phyloP scores from a whole-genome alignment of 495 filamentous ascomycete species.

The Podospora australis region DNA sequence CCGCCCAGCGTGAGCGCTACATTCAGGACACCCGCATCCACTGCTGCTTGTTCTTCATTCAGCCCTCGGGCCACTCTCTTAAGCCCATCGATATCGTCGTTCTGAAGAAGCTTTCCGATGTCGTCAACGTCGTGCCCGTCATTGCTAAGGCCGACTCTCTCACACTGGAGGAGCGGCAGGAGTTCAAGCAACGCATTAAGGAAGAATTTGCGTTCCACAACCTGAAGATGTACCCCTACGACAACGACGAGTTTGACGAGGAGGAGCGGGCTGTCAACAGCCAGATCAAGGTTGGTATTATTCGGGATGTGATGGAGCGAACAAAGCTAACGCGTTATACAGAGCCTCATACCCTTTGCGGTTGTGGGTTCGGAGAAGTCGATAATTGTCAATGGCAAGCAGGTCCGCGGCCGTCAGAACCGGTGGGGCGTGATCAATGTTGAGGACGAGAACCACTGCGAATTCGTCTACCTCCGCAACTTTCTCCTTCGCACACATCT shows the following conservation, averaged over 20 bases:
- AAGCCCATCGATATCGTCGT: slow-evolving; percentile 99
- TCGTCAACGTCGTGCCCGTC: slow-evolving; percentile 97
- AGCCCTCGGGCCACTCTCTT: slow-evolving; percentile 91
- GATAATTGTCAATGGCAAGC: slow-evolving; percentile 94
- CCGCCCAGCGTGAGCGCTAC: slow-evolving; percentile 98
- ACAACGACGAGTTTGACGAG: slow-evolving; percentile 96
- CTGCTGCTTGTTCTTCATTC: slow-evolving; percentile 99
- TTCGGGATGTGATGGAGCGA: background rate
- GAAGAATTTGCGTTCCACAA: slow-evolving; percentile 99
- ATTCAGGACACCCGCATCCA: slow-evolving; percentile 99
- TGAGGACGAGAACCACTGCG: slow-evolving; percentile 98
- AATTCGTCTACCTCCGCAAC: slow-evolving; percentile 96
- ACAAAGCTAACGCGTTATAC: slow-evolving; percentile 12
- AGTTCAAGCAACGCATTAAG: slow-evolving; percentile 98
- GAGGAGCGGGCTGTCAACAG: slow-evolving; percentile 91
- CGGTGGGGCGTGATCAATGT: slow-evolving; percentile 99
- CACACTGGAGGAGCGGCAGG: slow-evolving; percentile 88
- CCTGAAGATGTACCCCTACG: slow-evolving; percentile 99
- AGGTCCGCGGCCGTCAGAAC: slow-evolving; percentile 96
- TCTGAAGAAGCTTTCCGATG: slow-evolving; percentile 96
- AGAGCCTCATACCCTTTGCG: slow-evolving; percentile 95
- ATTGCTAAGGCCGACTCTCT: slow-evolving; percentile 98
- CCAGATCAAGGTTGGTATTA: slow-evolving; percentile 79
- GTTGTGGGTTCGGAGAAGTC: slow-evolving; percentile 97
- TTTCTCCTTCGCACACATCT: slow-evolving; percentile 95